A percentile compares a stretch with the other conserved stretches of the same genome.
Conservation (phyloP, 768 basidiomycete genomes). For the Strobilomyces echinocephalus region DNA sequence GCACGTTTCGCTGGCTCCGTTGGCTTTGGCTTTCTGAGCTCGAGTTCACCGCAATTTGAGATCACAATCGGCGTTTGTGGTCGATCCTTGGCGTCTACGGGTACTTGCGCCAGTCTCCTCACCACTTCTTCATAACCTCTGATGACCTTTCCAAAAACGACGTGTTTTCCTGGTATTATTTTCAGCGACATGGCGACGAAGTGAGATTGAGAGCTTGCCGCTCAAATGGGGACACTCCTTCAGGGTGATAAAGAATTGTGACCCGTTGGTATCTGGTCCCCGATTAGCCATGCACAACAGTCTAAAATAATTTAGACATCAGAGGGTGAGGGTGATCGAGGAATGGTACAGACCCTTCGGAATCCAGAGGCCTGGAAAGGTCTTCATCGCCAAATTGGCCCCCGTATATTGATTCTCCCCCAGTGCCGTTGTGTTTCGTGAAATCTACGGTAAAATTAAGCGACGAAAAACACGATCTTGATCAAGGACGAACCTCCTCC, state of each 20-base stretch:
- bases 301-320: slow-evolving; percentile 27
- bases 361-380: slow-evolving; percentile 55
- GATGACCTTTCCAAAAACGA: slow-evolving; percentile 52
- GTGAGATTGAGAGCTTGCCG: slow-evolving; percentile 39
- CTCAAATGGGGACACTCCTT: slow-evolving; percentile 69
- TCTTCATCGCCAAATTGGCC: slow-evolving; percentile 75
- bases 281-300: slow-evolving; percentile 89
- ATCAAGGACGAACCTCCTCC: slow-evolving; percentile 53
- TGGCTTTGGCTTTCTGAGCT: slow-evolving; percentile 43
- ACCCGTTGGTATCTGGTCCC: slow-evolving; percentile 79
- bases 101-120: slow-evolving; percentile 53
- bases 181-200: background rate
- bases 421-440: slow-evolving; percentile 72
- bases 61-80: slow-evolving; percentile 66
- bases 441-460: slow-evolving; percentile 48
- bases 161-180: slow-evolving; percentile 48
- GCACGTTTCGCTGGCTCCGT: slow-evolving; percentile 14
- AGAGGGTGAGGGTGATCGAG: background rate
- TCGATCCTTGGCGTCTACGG: slow-evolving; percentile 71
- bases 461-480: background rate
- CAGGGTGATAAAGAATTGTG: slow-evolving; percentile 84
- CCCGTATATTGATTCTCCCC: slow-evolving; percentile 81
- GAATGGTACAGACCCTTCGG: slow-evolving; percentile 46
- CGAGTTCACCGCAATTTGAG: slow-evolving; percentile 79
- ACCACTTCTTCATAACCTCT: slow-evolving; percentile 60